Percentiles rank a stretch among this genome's conserved stretches.
Conservation (phyloP, 768 basidiomycete species). For the Boletus reticuloceps region DNA sequence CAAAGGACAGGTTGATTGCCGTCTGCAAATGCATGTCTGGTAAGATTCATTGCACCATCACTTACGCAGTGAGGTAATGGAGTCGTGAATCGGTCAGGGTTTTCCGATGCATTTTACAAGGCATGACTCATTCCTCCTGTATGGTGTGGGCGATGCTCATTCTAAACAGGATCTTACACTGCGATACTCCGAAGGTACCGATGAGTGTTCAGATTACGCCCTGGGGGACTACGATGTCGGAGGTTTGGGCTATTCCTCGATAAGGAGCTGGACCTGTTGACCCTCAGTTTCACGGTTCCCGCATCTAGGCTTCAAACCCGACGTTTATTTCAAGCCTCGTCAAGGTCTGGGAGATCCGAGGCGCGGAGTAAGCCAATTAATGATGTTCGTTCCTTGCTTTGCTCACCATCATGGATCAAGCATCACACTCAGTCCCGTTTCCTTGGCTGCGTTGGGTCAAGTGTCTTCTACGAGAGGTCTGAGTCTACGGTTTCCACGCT, state of each 20-base stretch:
- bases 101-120: slow-evolving; percentile 82
- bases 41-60: slow-evolving; percentile 27
- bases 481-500: slow-evolving; percentile 86
- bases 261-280: neutral
- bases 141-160: neutral
- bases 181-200: slow-evolving; percentile 57
- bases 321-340: slow-evolving; percentile 66
- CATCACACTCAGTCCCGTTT: slow-evolving; percentile 83
- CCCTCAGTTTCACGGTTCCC: neutral
- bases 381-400: neutral
- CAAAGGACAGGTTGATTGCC: slow-evolving; percentile 61
- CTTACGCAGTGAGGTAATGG: neutral
- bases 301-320: slow-evolving; percentile 53
- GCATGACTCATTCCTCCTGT: slow-evolving; percentile 29
- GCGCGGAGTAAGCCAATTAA: slow-evolving; percentile 54
- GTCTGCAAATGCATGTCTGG: slow-evolving; percentile 92
- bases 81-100: slow-evolving; percentile 47
- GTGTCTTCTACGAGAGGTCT: slow-evolving; percentile 62
- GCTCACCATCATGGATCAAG: slow-evolving; percentile 34
- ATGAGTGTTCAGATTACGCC: slow-evolving; percentile 49
- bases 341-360: slow-evolving; percentile 91
- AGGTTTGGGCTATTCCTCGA: slow-evolving; percentile 39
- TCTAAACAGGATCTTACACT: slow-evolving; percentile 53
- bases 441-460: slow-evolving; percentile 69
- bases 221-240: slow-evolving; percentile 64